Base-by-base conservation (phyloP, 257 asterid species). In the Phtheirospermum japonicum region DNA sequence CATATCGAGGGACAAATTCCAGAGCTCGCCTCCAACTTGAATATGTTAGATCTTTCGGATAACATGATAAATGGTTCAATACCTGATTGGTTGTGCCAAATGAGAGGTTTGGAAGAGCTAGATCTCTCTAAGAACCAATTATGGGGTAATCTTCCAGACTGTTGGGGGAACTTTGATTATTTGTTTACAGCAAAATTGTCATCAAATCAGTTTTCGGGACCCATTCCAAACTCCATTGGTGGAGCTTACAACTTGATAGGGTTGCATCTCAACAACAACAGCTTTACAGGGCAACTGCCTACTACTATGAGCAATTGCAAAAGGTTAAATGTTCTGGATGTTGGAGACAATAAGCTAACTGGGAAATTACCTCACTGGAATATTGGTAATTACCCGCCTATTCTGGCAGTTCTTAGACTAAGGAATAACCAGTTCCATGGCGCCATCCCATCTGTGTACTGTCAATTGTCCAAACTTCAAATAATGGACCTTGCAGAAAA, bases 91-190 rank as follows among this genome's bases (percentile, higher is more conserved):
- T 48, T 50, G 9, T 63, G 68, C 5, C 7, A 57, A 46, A 10
- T 46, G 23, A 30, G 42, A 46, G 6, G 0, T 12, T 13, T 57
- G 36, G 0, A 3, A 0, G 0, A 0, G 33, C 39, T 57, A 17
- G 18, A 67, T 33, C 59, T 67, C 17, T 57, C 65, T 2, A 46
- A 19, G 2, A 67, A 57, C 17, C 23, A 18, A n/a, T 66, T 43
- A 6, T 57, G 50, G 1, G 37, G 65, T 31, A 17, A 57, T 17
- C 20, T 67, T 17, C 31, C 51, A 11, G 17, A 67, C 2, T 67
- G 65, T 33, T 45, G 58, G 65, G 5, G 5, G 1, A 45, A 32
- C 52, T 16, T 63, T 3, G 34, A 5, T 2, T 1, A 6, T 1
- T 9, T 63, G 5, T 0, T 0, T 0, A 7, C 11, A 4, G 12